phyloP scores from a whole-genome alignment of 305 asterid genomes.

The Plantago coronopus region DNA sequence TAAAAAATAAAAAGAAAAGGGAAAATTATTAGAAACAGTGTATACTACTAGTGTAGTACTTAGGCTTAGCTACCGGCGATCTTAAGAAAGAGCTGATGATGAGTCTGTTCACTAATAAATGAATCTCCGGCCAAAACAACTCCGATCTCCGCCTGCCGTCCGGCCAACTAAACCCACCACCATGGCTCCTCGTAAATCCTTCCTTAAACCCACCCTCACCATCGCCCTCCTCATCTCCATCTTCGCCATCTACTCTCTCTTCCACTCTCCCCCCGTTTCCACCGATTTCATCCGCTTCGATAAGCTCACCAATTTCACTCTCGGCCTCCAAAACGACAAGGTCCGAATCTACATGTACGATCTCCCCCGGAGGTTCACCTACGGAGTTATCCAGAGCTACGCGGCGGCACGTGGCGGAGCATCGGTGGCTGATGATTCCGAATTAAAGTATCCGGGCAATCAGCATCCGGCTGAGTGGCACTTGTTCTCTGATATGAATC shows the following conservation, averaged over 20 bases:
- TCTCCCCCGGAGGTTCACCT: conserved; percentile 76
- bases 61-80: too few relatives aligned
- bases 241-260: conserved; percentile 48
- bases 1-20: too few relatives aligned
- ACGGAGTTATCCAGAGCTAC: conserved; percentile 87
- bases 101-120: too few relatives aligned
- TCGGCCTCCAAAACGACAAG: background rate
- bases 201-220: conserved; percentile 53
- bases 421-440: conserved; percentile 37
- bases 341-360: conserved; percentile 69
- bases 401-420: conserved; percentile 69
- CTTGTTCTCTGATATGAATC: conserved; percentile 61
- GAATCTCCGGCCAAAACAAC: conserved; percentile 34
- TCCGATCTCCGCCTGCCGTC: conserved; percentile 53
- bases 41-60: too few relatives aligned
- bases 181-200: conserved; percentile 59
- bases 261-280: conserved; percentile 13
- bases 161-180: conserved; percentile 14
- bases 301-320: background rate
- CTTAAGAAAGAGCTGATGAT: too few relatives aligned
- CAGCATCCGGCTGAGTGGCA: conserved; percentile 98
- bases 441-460: conserved; percentile 82
- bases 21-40: too few relatives aligned
- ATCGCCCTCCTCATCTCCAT: conserved; percentile 41
- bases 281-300: conserved; percentile 4